Base-by-base conservation (phyloP, 768 basidiomycete genomes). In the Collybia sordida region DNA sequence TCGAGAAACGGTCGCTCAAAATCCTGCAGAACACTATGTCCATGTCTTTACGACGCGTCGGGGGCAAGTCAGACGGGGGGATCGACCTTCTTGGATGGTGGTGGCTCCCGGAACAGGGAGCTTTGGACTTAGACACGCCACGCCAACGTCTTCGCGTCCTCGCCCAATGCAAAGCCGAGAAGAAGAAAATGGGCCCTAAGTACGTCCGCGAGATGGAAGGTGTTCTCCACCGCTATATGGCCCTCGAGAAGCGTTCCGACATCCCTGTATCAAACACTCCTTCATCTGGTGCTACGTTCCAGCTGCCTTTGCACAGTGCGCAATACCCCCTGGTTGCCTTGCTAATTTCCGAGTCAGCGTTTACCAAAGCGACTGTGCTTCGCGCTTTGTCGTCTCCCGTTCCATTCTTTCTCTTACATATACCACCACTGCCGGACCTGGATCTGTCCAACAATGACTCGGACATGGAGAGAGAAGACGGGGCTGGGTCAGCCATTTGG, bases 31-130 rank as follows among this genome's bases (percentile, higher is more conserved):
- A 77, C 2, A 66, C 81, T 40, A 70, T 95, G 42, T 90, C 87
- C 28, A 97, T 96, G 93, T 77, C 84, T 1, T 75, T 95, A 3
- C 74, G 69, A 40, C 81, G 83, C 44, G 83, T 94, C 14, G 93
- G 93, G 3, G 92, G 93, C n/a, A 83, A 77, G 59, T 77, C 82
- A n/a, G 94, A 96, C 63, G 92, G 93, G 4, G 94, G 94, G 0
- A 72, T 97, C 37, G 94, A 97, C 66, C 73, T 96, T 18, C 64
- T 86, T 46, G 94, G 94, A 14, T 95, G 92, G 91, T 96, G 94
- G 94, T 93, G 86, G 86, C 70, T 96, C 3, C 93, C 89, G 22
- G 49, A 59, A 15, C 18, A 40, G 4, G 50, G 55, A 24, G 31
- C 38, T 3, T 9, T 42, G 3, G 45, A 55, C 27, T 23, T 52